Evolutionary conservation across 306 rosid genomes (phyloP), one percentile per base, ranked within the genome.

Genomic region (Gillenia trifoliata): DNA sequence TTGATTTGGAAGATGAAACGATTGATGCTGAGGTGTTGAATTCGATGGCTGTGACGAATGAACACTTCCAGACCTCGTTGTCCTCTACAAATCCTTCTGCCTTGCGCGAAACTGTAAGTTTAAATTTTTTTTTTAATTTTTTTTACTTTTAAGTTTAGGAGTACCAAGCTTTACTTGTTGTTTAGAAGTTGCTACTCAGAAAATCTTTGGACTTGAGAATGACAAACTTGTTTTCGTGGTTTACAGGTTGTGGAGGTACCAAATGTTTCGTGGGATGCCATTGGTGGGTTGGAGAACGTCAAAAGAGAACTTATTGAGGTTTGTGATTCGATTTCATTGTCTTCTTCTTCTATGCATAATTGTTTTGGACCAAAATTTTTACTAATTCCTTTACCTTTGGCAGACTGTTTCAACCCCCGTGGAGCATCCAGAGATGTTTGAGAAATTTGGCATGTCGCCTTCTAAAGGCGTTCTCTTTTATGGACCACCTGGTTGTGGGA

Each of bases 401-500:
- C 78, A 89, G 93, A 89, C 89, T 64, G 91, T 87, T 72, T 89
- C 86, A 74, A 85, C 85, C 70, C 93, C 91, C 16, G 93, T 89
- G 88, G 93, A 87, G 81, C 93, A 89, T 80, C 93, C 93, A 55
- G 93, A 89, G 45, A 89, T 87, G 86, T 89, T 89, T 77, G 91
- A 89, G 85, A 87, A 89, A 71, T 89, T 89, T 73, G 93, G 93
- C 81, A 89, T 89, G 93, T 83, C 91, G 55, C 93, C 91, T 70
- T 89, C 91, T 10, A 89, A 89, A 80, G 91, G 94, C 69, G 94
- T 87, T 74, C 91, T 89, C 38, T 85, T 89, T 66, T 85, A 85
- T 75, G 93, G 91, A 45, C 89, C 93, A 55, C 93, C 93, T 31
- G 91, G 93, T 40, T 87, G 93, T 47, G 52, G 52, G 52, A 47